Evolutionary conservation across 345 rosid species (phyloP), one percentile per base, ranked within the genome.

Genomic region (Arabis alpina): DNA sequence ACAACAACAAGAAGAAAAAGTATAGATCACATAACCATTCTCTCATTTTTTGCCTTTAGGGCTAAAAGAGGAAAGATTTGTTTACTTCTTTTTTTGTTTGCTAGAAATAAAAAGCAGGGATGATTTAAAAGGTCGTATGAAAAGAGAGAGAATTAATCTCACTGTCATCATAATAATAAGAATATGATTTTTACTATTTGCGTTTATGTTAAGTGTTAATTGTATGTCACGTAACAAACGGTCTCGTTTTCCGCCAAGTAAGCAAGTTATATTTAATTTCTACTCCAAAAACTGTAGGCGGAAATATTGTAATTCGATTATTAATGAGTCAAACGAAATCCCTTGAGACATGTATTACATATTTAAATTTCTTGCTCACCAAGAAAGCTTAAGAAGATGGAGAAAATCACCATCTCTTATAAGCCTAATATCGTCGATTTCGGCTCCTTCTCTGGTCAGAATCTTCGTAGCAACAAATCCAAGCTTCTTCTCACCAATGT

Each of bases 341-440:
- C 41, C 3, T 8, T 11, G 32, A 37, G 37, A 43, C 43, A 4
- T 1, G 23, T n/a, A 11, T 19, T 19, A 28, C 44, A 16, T 47
- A 6, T 25, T 13, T 0, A 14, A 48, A 28, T 9, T 32, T 5
- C 49, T 25, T 58, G 49, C 2, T 15, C 37, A 32, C 42, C 40
- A 74, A 59, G 72, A 65, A 73, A 49, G 54, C 54, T 80, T 78
- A 10, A 66, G 78, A 51, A 93, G 78, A 59, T 85, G 47, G 51
- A 93, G 86, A 76, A 73, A 81, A 73, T 93, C 97, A 4, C 92
- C 97, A 54, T 93, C 98, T 77, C 98, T 84, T 51, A 90, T 61
- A 23, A 87, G 74, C 14, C 83, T 85, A 34, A 93, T 78, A 43
- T 87, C 89, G 60, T 93, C 97, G 15, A 93, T 81, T 78, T 87